Base-by-base conservation (phyloP, 1,284 basidiomycete species). In the Erythrobasidium hasegawianum region DNA sequence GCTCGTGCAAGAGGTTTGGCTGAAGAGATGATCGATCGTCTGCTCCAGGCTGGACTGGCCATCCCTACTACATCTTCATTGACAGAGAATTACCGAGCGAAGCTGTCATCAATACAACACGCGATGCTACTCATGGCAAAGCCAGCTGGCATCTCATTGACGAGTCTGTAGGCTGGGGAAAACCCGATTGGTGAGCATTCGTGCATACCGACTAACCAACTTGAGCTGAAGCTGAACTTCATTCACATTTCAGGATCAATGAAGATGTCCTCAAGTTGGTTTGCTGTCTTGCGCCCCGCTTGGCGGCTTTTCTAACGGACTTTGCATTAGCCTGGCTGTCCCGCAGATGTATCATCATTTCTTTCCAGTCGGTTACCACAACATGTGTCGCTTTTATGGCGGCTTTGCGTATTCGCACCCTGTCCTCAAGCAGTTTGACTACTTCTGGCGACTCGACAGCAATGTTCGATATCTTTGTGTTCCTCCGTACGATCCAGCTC, bases 11-110 rank as follows among this genome's bases (percentile, higher is more conserved):
- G n/a, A 41, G n/a, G 40, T 14, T 47, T 24, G 22, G 11, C 16
- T 24, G n/a, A 47, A n/a, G n/a, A 18, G 5, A n/a, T 47, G 45
- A n/a, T 24, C 45, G 22, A 18, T n/a, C 40, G n/a, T 24, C n/a
- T 39, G 2, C 9, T 18, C 2, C 29, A 57, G 55, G 55, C 11
- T 57, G 55, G 55, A 57, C 55, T 14, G 29, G 29, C 8, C 55
- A 57, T 39, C 55, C 55, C 11, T 57, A 57, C 55, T 57, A 38
- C 38, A 57, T 57, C 55, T 38, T 57, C 27, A 57, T 57, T n/a
- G 55, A 57, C 22, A 18, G 40, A 22, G 18, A 27, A 14, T 27
- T 57, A n/a, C 55, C 55, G 3, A 39, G 20, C 26, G 55, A 57
- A 57, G 27, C 27, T 40, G 38, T 57, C 22, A 26, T 29, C n/a